These are phyloP conservation scores for Lumnitzera racemosa DNA, from an alignment of 345 rosid species.

Conservation along the genomic window DNA sequence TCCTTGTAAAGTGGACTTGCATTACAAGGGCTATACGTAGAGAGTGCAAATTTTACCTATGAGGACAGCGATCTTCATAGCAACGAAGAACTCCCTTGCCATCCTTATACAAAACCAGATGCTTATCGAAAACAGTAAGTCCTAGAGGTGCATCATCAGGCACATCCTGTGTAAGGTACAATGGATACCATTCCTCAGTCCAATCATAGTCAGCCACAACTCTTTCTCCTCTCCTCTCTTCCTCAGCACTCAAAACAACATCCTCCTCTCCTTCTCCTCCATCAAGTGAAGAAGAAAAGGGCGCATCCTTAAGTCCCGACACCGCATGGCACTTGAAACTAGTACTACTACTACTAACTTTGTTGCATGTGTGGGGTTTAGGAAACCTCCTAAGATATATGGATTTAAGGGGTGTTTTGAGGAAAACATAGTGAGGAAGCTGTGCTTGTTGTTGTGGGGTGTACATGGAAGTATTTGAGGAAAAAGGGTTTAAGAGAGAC, in stretches of 20 bases:
- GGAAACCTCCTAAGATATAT: neutral
- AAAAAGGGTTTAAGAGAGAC: constrained; percentile 12
- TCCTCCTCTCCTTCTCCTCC: constrained; percentile 8
- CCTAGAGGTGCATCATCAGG: constrained; percentile 94
- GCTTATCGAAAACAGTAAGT: constrained; percentile 73
- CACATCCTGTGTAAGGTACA: constrained; percentile 68
- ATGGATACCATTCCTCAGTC: constrained; percentile 93
- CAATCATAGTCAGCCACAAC: constrained; percentile 60
- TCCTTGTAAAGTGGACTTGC: no score
- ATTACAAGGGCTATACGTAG: no score
- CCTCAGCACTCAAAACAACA: constrained; percentile 16
- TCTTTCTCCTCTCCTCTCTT: constrained; percentile 34
- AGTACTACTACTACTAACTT: neutral
- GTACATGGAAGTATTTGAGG: constrained; percentile 8
- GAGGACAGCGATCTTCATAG: constrained; percentile 88
- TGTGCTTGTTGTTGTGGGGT: neutral
- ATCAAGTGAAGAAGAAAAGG: constrained; percentile 7
- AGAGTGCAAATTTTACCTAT: constrained; percentile 39
- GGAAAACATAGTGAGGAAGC: neutral
- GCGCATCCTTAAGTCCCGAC: constrained; percentile 8
- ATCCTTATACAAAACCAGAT: constrained; percentile 73
- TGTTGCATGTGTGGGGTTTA: neutral
- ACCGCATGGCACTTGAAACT: constrained; percentile 3
- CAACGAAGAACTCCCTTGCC: constrained; percentile 57
- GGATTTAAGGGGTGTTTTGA: constrained; percentile 1